Conservation (phyloP, 148 eudicot genomes). For the Chenopodium album region DNA sequence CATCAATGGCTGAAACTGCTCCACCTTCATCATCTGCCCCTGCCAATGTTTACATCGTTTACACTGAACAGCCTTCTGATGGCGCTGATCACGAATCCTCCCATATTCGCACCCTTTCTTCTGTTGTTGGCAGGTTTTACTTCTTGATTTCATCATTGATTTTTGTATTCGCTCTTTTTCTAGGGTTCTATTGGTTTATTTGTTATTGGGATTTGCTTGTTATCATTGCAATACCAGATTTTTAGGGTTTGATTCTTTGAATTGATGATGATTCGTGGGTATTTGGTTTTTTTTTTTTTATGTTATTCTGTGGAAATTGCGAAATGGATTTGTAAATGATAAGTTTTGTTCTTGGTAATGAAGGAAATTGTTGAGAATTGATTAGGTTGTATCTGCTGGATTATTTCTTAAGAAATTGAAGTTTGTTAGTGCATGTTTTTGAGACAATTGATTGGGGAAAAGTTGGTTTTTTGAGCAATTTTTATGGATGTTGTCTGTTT, state of each 20-base stretch:
- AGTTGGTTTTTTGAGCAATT: too few relatives aligned
- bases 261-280: not conserved
- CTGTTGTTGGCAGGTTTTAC: slow-evolving; percentile 51
- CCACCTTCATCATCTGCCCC: slow-evolving; percentile 12
- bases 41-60: slow-evolving; percentile 59
- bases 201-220: not conserved
- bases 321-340: not conserved
- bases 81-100: slow-evolving; percentile 51
- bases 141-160: not conserved
- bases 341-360: not conserved
- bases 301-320: not conserved
- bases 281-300: not conserved
- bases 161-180: not conserved
- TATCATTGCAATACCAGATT: not conserved
- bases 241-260: slow-evolving; percentile 8
- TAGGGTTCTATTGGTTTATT: not conserved
- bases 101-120: slow-evolving; percentile 57
- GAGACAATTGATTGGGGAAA: too few relatives aligned
- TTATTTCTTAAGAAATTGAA: not conserved
- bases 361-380: too few relatives aligned
- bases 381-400: not conserved
- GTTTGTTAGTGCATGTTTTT: not conserved
- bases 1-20: slow-evolving; percentile 34
- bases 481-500: not conserved
- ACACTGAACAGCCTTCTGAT: slow-evolving; percentile 56